Evolutionary conservation across 2,329 filamentous ascomycete genomes (phyloP).

Genomic region (Clonostachys rosea): DNA sequence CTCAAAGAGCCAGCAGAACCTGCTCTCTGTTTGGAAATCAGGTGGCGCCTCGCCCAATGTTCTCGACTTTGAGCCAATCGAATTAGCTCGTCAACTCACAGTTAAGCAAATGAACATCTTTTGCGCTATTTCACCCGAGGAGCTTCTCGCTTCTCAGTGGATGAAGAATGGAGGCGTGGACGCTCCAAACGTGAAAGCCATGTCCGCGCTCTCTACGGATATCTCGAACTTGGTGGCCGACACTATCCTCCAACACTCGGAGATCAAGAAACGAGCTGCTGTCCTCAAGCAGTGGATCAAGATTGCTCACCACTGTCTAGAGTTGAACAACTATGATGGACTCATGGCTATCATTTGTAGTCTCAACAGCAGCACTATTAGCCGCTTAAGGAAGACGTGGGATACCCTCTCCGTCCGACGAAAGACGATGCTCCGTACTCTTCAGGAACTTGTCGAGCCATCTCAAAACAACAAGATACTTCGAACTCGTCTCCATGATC

Average conservation of each 20-base stretch:
- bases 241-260: slow-evolving; percentile 82
- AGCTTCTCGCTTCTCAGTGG: slow-evolving; percentile 89
- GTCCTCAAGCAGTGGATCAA: slow-evolving; percentile 99
- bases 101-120: slow-evolving; percentile 89
- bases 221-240: slow-evolving; percentile 90
- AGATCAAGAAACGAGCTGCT: slow-evolving; percentile 84
- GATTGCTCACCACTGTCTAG: slow-evolving; percentile 78
- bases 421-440: slow-evolving; percentile 69
- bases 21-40: slow-evolving; percentile 69
- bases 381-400: slow-evolving; percentile 87
- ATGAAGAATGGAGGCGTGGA: slow-evolving; percentile 79
- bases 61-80: slow-evolving; percentile 85
- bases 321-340: slow-evolving; percentile 92
- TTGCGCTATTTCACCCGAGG: slow-evolving; percentile 86
- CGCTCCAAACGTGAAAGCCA: slow-evolving; percentile 86
- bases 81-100: slow-evolving; percentile 88
- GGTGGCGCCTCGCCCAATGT: slow-evolving; percentile 69
- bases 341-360: slow-evolving; percentile 97
- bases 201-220: slow-evolving; percentile 90
- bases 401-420: slow-evolving; percentile 81
- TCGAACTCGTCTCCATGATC: slow-evolving; percentile 75
- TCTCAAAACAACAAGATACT: slow-evolving; percentile 88
- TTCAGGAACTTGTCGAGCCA: slow-evolving; percentile 84
- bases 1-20: slow-evolving; percentile 69
- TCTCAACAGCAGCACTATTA: slow-evolving; percentile 86